phyloP scores from a whole-genome alignment of 805 yeast species.

The Cyberlindnera maritima region DNA sequence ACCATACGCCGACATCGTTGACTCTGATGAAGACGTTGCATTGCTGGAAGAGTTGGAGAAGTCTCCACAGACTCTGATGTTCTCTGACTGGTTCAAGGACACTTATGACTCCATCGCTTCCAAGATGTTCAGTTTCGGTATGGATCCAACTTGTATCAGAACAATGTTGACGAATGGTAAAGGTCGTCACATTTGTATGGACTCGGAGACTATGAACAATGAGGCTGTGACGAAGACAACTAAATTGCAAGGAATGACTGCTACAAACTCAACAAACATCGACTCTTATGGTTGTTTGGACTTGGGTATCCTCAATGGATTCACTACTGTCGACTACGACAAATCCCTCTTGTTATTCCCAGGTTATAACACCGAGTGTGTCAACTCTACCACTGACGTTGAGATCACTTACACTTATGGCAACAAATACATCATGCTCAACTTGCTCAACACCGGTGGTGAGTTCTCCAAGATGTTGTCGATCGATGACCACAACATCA shows the following conservation, averaged over 20 bases:
- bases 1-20: conserved; percentile 34
- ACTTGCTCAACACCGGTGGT: conserved; percentile 34
- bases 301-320: conserved; percentile 6
- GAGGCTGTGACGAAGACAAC: conserved; percentile 1
- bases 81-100: conserved; percentile 40
- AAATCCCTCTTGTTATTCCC: conserved; percentile 9
- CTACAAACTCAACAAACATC: conserved; percentile 1
- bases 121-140: conserved; percentile 32
- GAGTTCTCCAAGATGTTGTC: conserved; percentile 34
- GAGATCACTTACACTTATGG: conserved; percentile 27
- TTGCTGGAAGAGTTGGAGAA: conserved; percentile 29
- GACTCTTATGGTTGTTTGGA: conserved; percentile 14
- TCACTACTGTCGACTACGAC: conserved; percentile 7
- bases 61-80: conserved; percentile 29
- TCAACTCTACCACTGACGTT: conserved; percentile 18
- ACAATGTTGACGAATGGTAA: conserved; percentile 33
- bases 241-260: neutral
- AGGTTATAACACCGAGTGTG: conserved; percentile 25
- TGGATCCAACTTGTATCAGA: conserved; percentile 35
- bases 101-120: conserved; percentile 35
- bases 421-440: conserved; percentile 29
- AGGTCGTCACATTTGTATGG: conserved; percentile 18
- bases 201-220: neutral
- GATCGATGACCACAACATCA: conserved; percentile 33
- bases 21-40: conserved; percentile 28